These are phyloP conservation scores for Vaccinium macrocarpon DNA, from an alignment of 148 eudicot genomes.

Conservation along the genomic window DNA sequence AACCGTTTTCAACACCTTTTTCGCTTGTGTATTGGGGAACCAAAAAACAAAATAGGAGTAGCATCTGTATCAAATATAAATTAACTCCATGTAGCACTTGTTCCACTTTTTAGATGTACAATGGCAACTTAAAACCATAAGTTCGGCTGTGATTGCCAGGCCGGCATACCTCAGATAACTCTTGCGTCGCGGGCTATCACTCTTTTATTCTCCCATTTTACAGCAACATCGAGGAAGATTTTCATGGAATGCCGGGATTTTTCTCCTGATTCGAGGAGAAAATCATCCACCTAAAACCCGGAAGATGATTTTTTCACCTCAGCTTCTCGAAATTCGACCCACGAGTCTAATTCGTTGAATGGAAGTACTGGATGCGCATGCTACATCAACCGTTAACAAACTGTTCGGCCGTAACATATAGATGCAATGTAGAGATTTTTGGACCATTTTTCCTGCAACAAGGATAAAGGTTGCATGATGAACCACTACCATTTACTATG, in stretches of 20 bases:
- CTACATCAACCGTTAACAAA: slow-evolving; percentile 29
- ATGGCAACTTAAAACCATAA: slow-evolving; percentile 10
- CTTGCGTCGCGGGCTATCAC: background rate
- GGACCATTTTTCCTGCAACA: slow-evolving; percentile 80
- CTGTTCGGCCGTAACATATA: slow-evolving; percentile 85
- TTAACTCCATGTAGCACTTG: slow-evolving; percentile 3
- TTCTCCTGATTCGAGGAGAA: slow-evolving; percentile 2
- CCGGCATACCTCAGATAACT: background rate
- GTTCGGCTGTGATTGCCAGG: slow-evolving; percentile 3
- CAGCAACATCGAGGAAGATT: background rate
- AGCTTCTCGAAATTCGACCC: background rate
- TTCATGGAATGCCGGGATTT: background rate
- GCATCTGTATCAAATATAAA: background rate
- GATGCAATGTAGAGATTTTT: slow-evolving; percentile 87
- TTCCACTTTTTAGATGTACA: slow-evolving; percentile 11
- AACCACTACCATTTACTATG: background rate
- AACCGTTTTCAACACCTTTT: slow-evolving; percentile 4
- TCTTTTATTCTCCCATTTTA: background rate
- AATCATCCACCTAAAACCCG: background rate
- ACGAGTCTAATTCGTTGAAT: background rate
- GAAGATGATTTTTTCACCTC: background rate
- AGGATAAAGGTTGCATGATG: background rate
- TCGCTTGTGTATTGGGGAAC: background rate
- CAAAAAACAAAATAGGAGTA: background rate
- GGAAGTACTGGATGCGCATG: background rate